A percentile compares a stretch with the other conserved stretches of the same genome.
phyloP scores from a whole-genome alignment of 441 rosid species.

The Aleurites moluccanus region DNA sequence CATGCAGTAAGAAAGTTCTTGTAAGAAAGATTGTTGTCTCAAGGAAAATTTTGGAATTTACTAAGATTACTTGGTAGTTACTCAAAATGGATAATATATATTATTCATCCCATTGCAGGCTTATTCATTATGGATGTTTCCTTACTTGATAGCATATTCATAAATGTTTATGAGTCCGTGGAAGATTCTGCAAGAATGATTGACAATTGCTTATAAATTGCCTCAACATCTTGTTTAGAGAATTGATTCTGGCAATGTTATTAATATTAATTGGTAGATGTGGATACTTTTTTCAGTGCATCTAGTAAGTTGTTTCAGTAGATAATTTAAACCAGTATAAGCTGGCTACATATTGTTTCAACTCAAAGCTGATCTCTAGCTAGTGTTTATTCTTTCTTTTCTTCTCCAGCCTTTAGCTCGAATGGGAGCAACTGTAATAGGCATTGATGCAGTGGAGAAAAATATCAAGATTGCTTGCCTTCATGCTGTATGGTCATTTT shows the following conservation, averaged over 20 bases:
- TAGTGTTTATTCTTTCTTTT: constrained; percentile 16
- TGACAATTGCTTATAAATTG: constrained; percentile 1
- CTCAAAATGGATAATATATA: not conserved
- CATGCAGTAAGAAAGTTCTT: not conserved
- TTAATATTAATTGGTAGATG: not conserved
- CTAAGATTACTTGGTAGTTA: not conserved
- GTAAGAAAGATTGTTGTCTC: not conserved
- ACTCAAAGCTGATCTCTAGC: not conserved
- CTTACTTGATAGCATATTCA: not conserved
- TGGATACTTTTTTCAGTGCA: not conserved
- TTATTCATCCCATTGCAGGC: not conserved
- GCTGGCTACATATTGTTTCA: constrained; percentile 7
- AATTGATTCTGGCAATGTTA: not conserved
- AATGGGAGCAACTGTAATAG: constrained; percentile 93
- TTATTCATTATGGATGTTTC: not conserved
- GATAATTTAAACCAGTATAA: not conserved
- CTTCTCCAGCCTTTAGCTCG: constrained; percentile 82
- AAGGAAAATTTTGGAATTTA: not conserved
- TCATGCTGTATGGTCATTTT: constrained; percentile 75
- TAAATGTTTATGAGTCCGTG: not conserved
- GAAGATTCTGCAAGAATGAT: not conserved
- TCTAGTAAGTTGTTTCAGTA: not conserved
- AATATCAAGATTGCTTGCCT: constrained; percentile 84
- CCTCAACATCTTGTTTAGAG: not conserved
- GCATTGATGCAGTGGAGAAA: constrained; percentile 92